Percentiles rank a stretch among this genome's conserved stretches.
These are phyloP conservation scores for Penicillium cataractarum DNA, from an alignment of 495 filamentous ascomycete species.

Conservation along the genomic window DNA sequence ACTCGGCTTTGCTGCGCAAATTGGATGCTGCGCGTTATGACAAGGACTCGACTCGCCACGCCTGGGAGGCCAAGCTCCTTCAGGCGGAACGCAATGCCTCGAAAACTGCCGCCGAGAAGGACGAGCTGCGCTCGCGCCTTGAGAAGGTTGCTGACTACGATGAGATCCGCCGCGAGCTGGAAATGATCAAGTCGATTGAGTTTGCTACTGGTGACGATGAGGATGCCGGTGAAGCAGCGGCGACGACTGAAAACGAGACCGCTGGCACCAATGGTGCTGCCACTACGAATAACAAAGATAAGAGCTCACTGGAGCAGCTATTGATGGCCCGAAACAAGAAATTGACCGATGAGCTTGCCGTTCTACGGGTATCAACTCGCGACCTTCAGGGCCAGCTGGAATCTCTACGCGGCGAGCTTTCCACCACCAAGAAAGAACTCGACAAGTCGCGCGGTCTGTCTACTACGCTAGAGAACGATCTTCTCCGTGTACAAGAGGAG, in stretches of 20 bases:
- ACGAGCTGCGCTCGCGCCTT: slow-evolving; percentile 74
- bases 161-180: slow-evolving; percentile 91
- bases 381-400: slow-evolving; percentile 83
- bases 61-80: slow-evolving; percentile 69
- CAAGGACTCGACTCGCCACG: slow-evolving; percentile 73
- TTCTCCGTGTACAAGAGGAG: slow-evolving; percentile 84
- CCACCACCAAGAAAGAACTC: slow-evolving; percentile 80
- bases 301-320: slow-evolving; percentile 85
- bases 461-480: slow-evolving; percentile 88
- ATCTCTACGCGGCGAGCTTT: slow-evolving; percentile 79
- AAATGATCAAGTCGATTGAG: slow-evolving; percentile 96
- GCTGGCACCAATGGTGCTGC: slow-evolving; percentile 53
- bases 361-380: slow-evolving; percentile 91
- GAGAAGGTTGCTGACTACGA: slow-evolving; percentile 94
- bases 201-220: slow-evolving; percentile 91
- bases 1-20: slow-evolving; percentile 84
- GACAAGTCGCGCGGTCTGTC: slow-evolving; percentile 84
- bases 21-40: slow-evolving; percentile 82
- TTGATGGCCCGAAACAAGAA: slow-evolving; percentile 94
- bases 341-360: slow-evolving; percentile 87
- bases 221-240: slow-evolving; percentile 43
- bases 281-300: slow-evolving; percentile 60
- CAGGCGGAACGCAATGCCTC: slow-evolving; percentile 47
- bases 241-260: slow-evolving; percentile 24
- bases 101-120: slow-evolving; percentile 70